These are phyloP conservation scores for Lentinula lateritia DNA, from an alignment of 768 basidiomycete species.

Conservation along the genomic window DNA sequence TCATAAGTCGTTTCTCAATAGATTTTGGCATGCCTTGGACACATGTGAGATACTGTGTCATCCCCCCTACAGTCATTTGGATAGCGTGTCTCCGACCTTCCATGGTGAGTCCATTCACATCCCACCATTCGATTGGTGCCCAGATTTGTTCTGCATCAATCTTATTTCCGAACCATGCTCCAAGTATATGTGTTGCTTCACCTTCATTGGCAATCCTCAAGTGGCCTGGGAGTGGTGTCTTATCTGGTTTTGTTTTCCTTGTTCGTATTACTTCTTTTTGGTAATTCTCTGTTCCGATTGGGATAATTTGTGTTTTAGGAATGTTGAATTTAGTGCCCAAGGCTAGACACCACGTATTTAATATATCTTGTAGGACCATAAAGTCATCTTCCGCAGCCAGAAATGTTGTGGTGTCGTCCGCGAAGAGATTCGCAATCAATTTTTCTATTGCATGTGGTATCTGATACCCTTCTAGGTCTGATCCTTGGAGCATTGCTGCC, in stretches of 20 bases:
- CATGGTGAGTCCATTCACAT: conserved; percentile 9
- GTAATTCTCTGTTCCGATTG: conserved; percentile 8
- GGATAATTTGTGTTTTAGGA: conserved; percentile 17
- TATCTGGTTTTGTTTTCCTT: background rate
- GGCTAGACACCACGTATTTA: conserved; percentile 6
- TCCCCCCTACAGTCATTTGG: conserved; percentile 12
- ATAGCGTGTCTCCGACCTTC: conserved; percentile 10
- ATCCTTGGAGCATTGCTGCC: conserved; percentile 12
- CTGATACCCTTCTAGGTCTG: conserved; percentile 13
- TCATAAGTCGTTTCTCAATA: conserved; percentile 8
- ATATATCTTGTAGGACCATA: background rate
- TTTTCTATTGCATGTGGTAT: conserved; percentile 8
- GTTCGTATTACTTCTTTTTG: background rate
- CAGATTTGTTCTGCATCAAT: conserved; percentile 10
- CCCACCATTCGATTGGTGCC: conserved; percentile 10
- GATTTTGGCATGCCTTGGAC: conserved; percentile 24
- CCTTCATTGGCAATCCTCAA: conserved; percentile 12
- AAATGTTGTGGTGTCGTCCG: conserved; percentile 19
- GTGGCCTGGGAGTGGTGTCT: background rate
- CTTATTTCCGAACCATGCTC: conserved; percentile 19
- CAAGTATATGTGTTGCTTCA: conserved; percentile 9
- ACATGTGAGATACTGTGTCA: conserved; percentile 23
- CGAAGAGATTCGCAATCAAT: conserved; percentile 17
- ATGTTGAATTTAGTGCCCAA: conserved; percentile 16
- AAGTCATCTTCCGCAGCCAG: conserved; percentile 7